Conservation (phyloP, 2,329 filamentous ascomycete genomes). For the Zasmidium cellare region DNA sequence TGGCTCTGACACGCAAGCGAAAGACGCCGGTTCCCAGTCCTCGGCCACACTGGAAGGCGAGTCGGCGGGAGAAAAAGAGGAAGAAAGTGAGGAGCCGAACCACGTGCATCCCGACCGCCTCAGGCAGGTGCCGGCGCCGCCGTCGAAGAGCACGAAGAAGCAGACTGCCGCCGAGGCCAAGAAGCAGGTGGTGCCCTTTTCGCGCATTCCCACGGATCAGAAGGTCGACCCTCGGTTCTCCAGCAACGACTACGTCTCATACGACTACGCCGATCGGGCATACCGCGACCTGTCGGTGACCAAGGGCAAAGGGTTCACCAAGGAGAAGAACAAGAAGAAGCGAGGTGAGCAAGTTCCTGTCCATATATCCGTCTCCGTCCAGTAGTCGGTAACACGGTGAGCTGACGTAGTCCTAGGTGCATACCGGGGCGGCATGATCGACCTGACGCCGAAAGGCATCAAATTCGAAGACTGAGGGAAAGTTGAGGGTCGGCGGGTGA, state of each 20-base stretch:
- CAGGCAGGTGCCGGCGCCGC: slow-evolving; percentile 19
- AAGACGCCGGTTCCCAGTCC: slow-evolving; percentile 24
- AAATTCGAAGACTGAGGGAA: slow-evolving; percentile 79
- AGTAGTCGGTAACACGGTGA: slow-evolving; percentile 6
- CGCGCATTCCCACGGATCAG: slow-evolving; percentile 69
- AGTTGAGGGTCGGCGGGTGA: not conserved
- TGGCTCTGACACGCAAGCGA: not conserved
- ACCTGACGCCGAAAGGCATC: slow-evolving; percentile 80
- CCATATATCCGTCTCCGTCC: slow-evolving; percentile 6
- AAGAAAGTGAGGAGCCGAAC: slow-evolving; percentile 34
- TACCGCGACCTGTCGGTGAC: slow-evolving; percentile 87
- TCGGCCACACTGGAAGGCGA: slow-evolving; percentile 33
- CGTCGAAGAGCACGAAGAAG: slow-evolving; percentile 11
- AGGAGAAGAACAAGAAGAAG: slow-evolving; percentile 93
- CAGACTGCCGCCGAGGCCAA: slow-evolving; percentile 38
- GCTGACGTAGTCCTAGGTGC: slow-evolving; percentile 75
- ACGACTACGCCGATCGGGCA: slow-evolving; percentile 86
- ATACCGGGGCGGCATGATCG: slow-evolving; percentile 86
- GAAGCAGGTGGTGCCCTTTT: slow-evolving; percentile 70
- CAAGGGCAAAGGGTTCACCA: slow-evolving; percentile 95
- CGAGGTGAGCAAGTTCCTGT: slow-evolving; percentile 28
- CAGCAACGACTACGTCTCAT: slow-evolving; percentile 78
- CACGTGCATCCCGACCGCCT: slow-evolving; percentile 43
- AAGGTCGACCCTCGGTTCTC: slow-evolving; percentile 67
- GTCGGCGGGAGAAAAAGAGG: slow-evolving; percentile 19